phyloP scores from a whole-genome alignment of 2,329 filamentous ascomycete genomes.

The Sarocladiaceae sp. region DNA sequence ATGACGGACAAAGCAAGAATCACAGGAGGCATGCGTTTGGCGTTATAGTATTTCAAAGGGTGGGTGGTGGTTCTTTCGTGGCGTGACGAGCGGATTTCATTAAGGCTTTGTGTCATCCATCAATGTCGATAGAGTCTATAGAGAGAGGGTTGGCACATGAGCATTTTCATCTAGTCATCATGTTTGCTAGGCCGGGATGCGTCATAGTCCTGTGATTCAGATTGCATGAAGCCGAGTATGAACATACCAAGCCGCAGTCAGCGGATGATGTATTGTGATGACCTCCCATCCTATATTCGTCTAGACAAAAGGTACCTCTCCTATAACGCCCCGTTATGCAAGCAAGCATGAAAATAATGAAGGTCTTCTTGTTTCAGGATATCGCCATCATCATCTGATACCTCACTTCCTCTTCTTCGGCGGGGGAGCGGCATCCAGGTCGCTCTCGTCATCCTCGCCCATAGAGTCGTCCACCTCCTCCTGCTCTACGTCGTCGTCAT shows the following conservation, averaged over 20 bases:
- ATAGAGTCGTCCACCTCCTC: constrained; percentile 49
- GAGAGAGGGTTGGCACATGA: too few species aligned
- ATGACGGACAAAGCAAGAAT: neutral
- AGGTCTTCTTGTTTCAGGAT: neutral
- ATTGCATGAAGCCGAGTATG: too few species aligned
- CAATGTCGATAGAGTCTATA: too few species aligned
- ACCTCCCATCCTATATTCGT: neutral
- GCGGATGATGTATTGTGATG: neutral
- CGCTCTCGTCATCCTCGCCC: constrained; percentile 50
- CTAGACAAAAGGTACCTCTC: neutral
- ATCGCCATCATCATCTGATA: neutral
- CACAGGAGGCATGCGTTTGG: constrained; percentile 1
- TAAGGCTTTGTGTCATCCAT: too few species aligned
- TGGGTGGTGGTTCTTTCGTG: neutral
- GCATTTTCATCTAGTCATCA: too few species aligned
- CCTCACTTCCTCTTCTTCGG: constrained; percentile 36
- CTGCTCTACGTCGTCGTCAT: constrained; percentile 49
- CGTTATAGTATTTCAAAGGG: too few species aligned
- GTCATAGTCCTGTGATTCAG: neutral
- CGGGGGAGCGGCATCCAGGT: constrained; percentile 42
- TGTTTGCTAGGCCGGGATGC: neutral
- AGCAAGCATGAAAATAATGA: neutral
- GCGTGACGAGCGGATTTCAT: too few species aligned
- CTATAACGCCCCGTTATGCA: constrained; percentile 8
- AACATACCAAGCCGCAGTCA: neutral